Evolutionary conservation across 2,329 filamentous ascomycete genomes (phyloP).

Genomic region (Reticulascus tulasneorum): DNA sequence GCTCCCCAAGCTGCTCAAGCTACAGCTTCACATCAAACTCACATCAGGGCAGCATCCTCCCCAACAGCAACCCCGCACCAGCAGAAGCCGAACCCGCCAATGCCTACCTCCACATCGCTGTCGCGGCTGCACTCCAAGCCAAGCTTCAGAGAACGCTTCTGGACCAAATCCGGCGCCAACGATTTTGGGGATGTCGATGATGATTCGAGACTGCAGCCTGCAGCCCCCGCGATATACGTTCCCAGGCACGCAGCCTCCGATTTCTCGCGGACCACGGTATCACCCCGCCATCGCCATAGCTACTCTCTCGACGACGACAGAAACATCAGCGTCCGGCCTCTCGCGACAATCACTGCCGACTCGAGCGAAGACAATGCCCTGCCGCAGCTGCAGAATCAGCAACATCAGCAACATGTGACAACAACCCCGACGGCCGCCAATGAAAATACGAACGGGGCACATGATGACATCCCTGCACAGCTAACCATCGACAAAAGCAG

Average conservation of each 20-base stretch:
- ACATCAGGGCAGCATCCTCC: no score
- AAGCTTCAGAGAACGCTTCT: constrained; percentile 15
- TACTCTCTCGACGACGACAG: constrained; percentile 1
- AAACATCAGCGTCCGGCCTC: neutral
- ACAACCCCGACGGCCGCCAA: neutral
- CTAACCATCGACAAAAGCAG: no score
- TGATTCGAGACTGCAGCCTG: constrained; percentile 1
- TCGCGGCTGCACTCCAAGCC: constrained; percentile 7
- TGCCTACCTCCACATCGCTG: neutral
- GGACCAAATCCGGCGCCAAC: constrained; percentile 10
- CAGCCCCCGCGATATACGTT: constrained; percentile 15
- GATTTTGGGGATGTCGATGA: constrained; percentile 8
- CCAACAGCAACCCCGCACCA: no score
- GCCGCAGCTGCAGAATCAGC: neutral
- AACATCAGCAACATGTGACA: neutral
- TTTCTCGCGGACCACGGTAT: constrained; percentile 20
- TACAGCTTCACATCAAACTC: no score
- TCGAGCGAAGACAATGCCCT: neutral
- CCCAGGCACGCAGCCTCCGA: constrained; percentile 26
- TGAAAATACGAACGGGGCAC: constrained; percentile 2
- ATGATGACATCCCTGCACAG: no score
- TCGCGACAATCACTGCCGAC: constrained; percentile 1
- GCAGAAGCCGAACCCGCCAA: neutral
- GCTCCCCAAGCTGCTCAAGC: no score
- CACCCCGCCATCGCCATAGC: constrained; percentile 9